Evolutionary conservation across 139 green algal species (phyloP).

Genomic region (Trebouxia sp.): DNA sequence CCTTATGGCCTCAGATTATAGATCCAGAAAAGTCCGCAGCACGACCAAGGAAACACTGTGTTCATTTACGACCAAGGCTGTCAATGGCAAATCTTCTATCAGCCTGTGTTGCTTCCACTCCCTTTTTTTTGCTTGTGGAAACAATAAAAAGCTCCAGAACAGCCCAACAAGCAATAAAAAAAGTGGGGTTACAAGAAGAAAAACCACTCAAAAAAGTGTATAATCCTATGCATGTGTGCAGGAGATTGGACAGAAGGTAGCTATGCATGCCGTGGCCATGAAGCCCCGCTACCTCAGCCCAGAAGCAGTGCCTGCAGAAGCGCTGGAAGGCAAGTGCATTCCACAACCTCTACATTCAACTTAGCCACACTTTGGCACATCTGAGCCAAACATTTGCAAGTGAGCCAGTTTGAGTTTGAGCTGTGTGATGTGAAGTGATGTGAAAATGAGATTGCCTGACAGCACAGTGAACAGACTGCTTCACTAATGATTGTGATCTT

Average conservation of each 20-base stretch:
- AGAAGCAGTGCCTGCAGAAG: slow-evolving; percentile 45
- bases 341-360: too few species aligned
- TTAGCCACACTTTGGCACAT: too few species aligned
- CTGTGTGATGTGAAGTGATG: too few species aligned
- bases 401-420: too few species aligned
- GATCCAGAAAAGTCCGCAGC: neutral
- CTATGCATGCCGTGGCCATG: slow-evolving; percentile 77
- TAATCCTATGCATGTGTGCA: slow-evolving; percentile 5
- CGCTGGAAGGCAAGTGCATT: slow-evolving; percentile 62
- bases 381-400: too few species aligned
- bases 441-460: too few species aligned
- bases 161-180: too few species aligned
- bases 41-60: neutral
- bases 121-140: neutral
- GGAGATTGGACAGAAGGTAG: slow-evolving; percentile 45
- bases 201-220: too few species aligned
- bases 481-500: too few species aligned
- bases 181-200: neutral
- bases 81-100: neutral
- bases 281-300: slow-evolving; percentile 60
- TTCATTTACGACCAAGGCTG: neutral
- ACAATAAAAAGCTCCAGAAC: too few species aligned
- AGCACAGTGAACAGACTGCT: too few species aligned
- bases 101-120: neutral
- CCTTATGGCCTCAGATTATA: too few species aligned